Base-by-base conservation (phyloP, 345 rosid species). In the Melaleuca quinquenervia region DNA sequence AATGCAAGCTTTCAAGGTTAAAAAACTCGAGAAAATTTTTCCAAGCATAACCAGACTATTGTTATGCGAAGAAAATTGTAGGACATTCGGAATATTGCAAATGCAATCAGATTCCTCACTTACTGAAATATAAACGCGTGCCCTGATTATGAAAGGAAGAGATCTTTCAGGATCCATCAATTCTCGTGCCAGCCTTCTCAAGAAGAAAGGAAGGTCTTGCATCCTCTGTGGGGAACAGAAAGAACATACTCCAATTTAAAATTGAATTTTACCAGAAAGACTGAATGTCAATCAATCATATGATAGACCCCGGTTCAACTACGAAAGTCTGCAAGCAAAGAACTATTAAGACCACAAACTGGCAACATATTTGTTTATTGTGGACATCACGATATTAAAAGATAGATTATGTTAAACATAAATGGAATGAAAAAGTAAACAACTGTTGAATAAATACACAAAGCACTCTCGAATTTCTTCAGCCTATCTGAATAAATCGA, bases 151-250 rank as follows among this genome's bases (percentile, higher is more conserved):
- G 85, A 96, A 85, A 70, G 98, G 99, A 91, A 96, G 98, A 20
- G 98, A 89, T 94, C 98, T 95, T 88, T 83, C 93, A 51, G 98
- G 98, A 91, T 95, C 93, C 91, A 89, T 88, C 90, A 97, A 85
- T 87, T 97, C 99, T 29, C 93, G 90, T 85, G 94, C 85, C 91
- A 97, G 89, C 85, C 98, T 92, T 60, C 94, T 89, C 8, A 97
- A 90, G 87, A 97, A 91, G 87, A 97, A 97, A 45, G 99, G 98
- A 88, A 97, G 98, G 88, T 97, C 99, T 92, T 88, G 98, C 91
- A 96, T 85, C 90, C 96, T 92, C 98, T 97, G 93, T 44, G 78
- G 48, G 12, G 7, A 48, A 49, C 45, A 83, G 21, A 78, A 52
- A 50, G 76, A 64, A 36, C 78, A 36, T 18, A 2, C 78, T 70